Evolutionary conservation across 805 yeast genomes (phyloP).

Genomic region (Wickerhamiella slavikovae): DNA sequence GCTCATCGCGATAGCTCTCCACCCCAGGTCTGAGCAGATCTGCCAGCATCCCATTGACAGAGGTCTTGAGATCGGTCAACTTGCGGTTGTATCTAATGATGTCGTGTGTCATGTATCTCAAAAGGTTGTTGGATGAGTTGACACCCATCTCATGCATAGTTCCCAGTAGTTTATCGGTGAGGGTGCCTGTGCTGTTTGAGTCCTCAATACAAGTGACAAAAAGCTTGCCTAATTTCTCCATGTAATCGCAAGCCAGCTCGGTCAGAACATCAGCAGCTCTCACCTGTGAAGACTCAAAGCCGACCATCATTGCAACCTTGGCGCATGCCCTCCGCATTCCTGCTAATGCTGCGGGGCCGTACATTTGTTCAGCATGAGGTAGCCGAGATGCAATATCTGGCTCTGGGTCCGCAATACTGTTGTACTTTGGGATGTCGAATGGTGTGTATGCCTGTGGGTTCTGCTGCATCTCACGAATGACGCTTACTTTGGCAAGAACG

Average conservation of each 20-base stretch:
- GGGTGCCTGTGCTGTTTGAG: constrained; percentile 13
- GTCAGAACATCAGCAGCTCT: constrained; percentile 61
- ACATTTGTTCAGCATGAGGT: constrained; percentile 41
- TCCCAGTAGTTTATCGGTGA: constrained; percentile 33
- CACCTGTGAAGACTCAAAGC: constrained; percentile 70
- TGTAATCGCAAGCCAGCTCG: constrained; percentile 62
- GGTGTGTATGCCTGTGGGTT: constrained; percentile 13
- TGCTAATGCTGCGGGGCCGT: constrained; percentile 39
- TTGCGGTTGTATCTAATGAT: constrained; percentile 48
- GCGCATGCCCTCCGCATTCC: constrained; percentile 51
- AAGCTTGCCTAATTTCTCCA: constrained; percentile 53
- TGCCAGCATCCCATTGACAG: constrained; percentile 50
- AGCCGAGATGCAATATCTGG: constrained; percentile 68
- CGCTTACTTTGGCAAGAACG: constrained; percentile 68
- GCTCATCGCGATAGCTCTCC: constrained; percentile 33
- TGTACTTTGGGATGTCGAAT: constrained; percentile 4
- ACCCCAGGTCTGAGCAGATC: constrained; percentile 58
- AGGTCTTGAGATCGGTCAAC: constrained; percentile 43
- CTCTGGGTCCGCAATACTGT: constrained; percentile 38
- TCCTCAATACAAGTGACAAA: constrained; percentile 56
- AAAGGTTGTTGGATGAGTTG: constrained; percentile 42
- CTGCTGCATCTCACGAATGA: constrained; percentile 79
- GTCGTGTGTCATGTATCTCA: constrained; percentile 53
- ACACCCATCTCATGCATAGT: constrained; percentile 75
- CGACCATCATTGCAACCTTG: constrained; percentile 74